These are phyloP conservation scores for Ganoderma lucidum DNA, from an alignment of 1,284 basidiomycete genomes.

Conservation along the genomic window DNA sequence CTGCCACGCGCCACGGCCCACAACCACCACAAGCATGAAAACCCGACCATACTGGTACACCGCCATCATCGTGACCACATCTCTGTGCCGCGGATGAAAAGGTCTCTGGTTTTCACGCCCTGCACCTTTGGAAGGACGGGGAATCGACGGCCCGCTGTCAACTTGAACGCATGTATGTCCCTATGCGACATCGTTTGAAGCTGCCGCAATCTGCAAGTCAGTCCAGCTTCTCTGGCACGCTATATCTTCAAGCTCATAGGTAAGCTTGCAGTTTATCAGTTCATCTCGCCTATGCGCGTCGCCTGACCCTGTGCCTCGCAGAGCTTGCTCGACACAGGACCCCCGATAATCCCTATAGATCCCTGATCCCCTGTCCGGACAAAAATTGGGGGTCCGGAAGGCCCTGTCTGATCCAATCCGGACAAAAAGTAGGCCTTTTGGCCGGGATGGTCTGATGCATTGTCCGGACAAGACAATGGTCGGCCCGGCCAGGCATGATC, in stretches of 20 bases:
- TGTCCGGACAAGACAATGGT: too few species aligned
- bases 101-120: background rate
- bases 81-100: background rate
- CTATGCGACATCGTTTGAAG: background rate
- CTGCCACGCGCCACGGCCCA: too few species aligned
- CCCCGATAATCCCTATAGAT: too few species aligned
- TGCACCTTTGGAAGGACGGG: background rate
- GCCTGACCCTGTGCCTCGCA: background rate
- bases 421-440: too few species aligned
- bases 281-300: background rate
- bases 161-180: background rate
- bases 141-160: background rate
- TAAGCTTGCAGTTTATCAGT: conserved; percentile 5
- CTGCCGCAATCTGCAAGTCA: background rate
- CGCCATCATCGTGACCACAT: background rate
- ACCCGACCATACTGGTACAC: background rate
- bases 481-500: too few species aligned
- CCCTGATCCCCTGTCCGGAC: too few species aligned
- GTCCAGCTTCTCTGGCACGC: conserved; percentile 4
- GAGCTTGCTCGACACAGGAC: background rate
- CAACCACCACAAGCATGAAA: background rate
- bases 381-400: too few species aligned
- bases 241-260: background rate
- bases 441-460: too few species aligned
- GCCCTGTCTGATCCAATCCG: too few species aligned